Base-by-base conservation (phyloP, 1,284 basidiomycete species). In the Apiotrichum veenhuisii region DNA sequence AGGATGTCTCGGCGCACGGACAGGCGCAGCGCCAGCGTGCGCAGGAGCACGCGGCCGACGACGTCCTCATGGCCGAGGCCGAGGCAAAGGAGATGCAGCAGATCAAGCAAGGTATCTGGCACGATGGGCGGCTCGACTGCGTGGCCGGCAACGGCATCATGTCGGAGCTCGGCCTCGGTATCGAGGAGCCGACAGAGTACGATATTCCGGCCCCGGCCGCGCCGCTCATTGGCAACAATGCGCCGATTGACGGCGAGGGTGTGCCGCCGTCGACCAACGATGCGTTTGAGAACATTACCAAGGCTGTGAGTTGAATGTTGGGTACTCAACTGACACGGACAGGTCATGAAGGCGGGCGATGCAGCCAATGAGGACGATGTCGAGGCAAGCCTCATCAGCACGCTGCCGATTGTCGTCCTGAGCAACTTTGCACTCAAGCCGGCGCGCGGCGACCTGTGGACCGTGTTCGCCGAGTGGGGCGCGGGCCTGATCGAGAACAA, bases 351-450 rank as follows among this genome's bases (percentile, higher is more conserved):
- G 14, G 17, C 25, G 12, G 20, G 27, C 3, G 25, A 33, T n/a
- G 45, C 30, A 20, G 40, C 11, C 20, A 22, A 11, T 20, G 48
- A 50, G 26, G 49, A 45, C 20, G 43, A 55, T 2, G 49, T 47
- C 22, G 77, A 78, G 51, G 65, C 65, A 18, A 77, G 85, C 54
- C 79, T 79, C 10, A 78, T 88, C 50, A 80, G 81, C 30, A 80
- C 85, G 1, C 78, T 94, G 50, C 93, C 92, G 0, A 84, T 95
- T n/a, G 88, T 97, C 0, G 81, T 93, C 17, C 82, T 94, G 62
- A 83, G 85, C 64, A 88, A 90, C 74, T 96, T 86, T 68, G 84
- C 83, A 14, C 75, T 81, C 27, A 86, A 85, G 55, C 81, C 84
- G 17, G 84, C 84, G 1, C 75, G 81, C n/a, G 82, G 83, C 57